phyloP scores from a whole-genome alignment of 495 filamentous ascomycete species.

The Talaromyces ruber region DNA sequence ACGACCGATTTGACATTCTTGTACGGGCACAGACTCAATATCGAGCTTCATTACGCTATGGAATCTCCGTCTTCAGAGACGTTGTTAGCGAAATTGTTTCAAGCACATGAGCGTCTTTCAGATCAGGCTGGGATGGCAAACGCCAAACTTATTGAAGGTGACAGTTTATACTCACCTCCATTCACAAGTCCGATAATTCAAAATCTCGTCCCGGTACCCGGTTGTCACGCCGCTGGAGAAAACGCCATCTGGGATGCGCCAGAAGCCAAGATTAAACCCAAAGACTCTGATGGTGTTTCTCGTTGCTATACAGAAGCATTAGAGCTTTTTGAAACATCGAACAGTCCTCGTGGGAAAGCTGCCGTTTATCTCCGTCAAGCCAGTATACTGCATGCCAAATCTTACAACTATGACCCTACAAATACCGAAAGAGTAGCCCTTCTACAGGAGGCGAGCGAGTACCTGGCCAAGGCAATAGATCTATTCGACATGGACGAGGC shows the following conservation, averaged over 20 bases:
- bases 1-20: constrained; percentile 5
- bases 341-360: constrained; percentile 13
- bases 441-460: constrained; percentile 9
- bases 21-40: constrained; percentile 10
- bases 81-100: constrained; percentile 8
- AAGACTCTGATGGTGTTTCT: constrained; percentile 6
- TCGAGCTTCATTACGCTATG: constrained; percentile 12
- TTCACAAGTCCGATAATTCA: constrained; percentile 16
- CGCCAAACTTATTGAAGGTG: constrained; percentile 15
- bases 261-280: constrained; percentile 10
- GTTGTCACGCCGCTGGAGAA: constrained; percentile 1
- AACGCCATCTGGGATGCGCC: constrained; percentile 15
- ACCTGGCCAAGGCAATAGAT: constrained; percentile 8
- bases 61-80: constrained; percentile 6
- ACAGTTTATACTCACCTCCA: constrained; percentile 12
- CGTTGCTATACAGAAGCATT: constrained; percentile 11
- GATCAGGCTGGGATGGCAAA: constrained; percentile 16
- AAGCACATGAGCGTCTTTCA: constrained; percentile 8
- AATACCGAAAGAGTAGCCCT: constrained; percentile 1
- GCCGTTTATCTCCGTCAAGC: constrained; percentile 16
- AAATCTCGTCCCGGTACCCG: constrained; percentile 13
- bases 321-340: constrained; percentile 8
- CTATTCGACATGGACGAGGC: constrained; percentile 16
- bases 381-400: constrained; percentile 13
- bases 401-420: constrained; percentile 1